Evolutionary conservation across 2,329 filamentous ascomycete species (phyloP).

Genomic region (Microdochium bolleyi): DNA sequence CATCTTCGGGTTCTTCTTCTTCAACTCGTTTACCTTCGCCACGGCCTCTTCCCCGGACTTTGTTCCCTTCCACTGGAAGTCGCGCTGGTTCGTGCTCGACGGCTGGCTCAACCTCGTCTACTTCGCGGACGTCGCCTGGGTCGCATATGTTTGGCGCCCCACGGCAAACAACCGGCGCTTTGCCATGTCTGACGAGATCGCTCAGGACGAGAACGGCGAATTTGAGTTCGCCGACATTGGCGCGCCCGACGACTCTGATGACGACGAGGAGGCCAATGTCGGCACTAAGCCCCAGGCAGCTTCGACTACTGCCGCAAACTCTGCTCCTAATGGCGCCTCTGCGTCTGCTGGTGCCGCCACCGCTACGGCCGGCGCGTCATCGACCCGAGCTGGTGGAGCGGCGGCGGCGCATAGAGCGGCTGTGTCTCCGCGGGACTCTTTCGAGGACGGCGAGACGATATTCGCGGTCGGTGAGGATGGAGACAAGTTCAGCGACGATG

Average conservation of each 20-base stretch:
- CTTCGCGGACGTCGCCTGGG: constrained; percentile 83
- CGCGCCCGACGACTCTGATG: constrained; percentile 57
- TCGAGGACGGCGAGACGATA: constrained; percentile 84
- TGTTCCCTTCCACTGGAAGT: constrained; percentile 95
- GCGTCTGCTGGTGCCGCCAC: background rate
- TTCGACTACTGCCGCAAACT: constrained; percentile 10
- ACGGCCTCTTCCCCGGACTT: constrained; percentile 79
- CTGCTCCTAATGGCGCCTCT: constrained; percentile 8
- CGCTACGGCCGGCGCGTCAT: background rate
- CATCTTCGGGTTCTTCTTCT: constrained; percentile 97
- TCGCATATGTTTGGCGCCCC: constrained; percentile 93
- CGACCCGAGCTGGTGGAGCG: background rate
- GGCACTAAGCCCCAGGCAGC: constrained; percentile 27
- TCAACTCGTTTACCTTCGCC: constrained; percentile 94
- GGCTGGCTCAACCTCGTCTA: constrained; percentile 98
- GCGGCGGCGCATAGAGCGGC: constrained; percentile 14
- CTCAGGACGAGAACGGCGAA: constrained; percentile 90
- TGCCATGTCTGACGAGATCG: constrained; percentile 98
- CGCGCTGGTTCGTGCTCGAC: constrained; percentile 92
- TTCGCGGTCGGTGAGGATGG: constrained; percentile 85
- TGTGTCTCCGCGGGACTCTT: constrained; percentile 48
- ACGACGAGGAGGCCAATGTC: constrained; percentile 48
- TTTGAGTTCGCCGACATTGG: constrained; percentile 95
- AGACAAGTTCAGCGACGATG: constrained; percentile 77
- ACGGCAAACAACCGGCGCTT: constrained; percentile 96